phyloP scores from a whole-genome alignment of 768 basidiomycete species.

The Dentipellis sp. region DNA sequence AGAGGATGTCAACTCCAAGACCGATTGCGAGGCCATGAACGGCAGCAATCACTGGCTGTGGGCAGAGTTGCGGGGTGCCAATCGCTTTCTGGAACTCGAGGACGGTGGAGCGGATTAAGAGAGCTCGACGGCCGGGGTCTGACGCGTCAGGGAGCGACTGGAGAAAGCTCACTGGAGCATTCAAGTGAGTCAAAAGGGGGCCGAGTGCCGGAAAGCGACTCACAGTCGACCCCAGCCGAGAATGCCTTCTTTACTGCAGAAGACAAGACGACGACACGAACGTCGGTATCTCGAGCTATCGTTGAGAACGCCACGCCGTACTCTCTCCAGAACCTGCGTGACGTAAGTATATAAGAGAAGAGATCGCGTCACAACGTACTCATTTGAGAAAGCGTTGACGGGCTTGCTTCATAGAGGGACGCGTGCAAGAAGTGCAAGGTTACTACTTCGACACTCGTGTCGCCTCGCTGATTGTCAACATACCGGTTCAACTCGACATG shows the following conservation, averaged over 20 bases:
- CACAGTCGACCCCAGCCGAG: constrained; percentile 79
- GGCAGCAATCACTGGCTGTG: constrained; percentile 78
- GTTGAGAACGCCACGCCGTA: constrained; percentile 53
- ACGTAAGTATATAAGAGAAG: neutral
- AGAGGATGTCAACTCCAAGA: constrained; percentile 45
- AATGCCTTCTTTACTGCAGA: constrained; percentile 66
- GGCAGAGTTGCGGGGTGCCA: constrained; percentile 53
- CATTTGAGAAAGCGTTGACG: constrained; percentile 9
- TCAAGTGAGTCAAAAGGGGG: neutral
- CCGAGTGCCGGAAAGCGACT: constrained; percentile 12
- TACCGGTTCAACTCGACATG: constrained; percentile 12
- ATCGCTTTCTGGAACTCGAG: constrained; percentile 64
- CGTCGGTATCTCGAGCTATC: constrained; percentile 41
- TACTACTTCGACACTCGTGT: neutral
- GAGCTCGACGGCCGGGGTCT: constrained; percentile 47
- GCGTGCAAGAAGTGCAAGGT: neutral
- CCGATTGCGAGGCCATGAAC: constrained; percentile 70
- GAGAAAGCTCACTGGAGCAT: constrained; percentile 1
- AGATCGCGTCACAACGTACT: neutral
- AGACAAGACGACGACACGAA: constrained; percentile 66
- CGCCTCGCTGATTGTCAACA: neutral
- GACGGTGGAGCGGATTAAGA: constrained; percentile 39
- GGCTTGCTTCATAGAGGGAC: constrained; percentile 3
- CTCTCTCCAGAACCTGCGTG: constrained; percentile 60
- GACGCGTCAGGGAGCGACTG: constrained; percentile 20